Evolutionary conservation across 495 filamentous ascomycete species (phyloP).

Genomic region (Trichoderma reesei): DNA sequence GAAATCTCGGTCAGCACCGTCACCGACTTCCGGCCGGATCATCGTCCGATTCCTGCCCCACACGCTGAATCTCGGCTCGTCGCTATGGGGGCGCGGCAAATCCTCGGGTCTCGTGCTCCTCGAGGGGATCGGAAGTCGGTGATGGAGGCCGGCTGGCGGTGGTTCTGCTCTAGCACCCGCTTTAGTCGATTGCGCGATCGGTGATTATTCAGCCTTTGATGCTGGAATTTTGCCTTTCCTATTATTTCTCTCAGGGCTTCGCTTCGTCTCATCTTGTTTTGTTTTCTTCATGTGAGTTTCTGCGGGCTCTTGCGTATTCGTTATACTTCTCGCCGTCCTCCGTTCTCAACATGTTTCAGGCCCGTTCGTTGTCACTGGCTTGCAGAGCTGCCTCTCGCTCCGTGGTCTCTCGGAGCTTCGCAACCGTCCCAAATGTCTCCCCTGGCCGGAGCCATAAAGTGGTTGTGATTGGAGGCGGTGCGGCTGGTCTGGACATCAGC

Average conservation of each 20-base stretch:
- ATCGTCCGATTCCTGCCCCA: neutral
- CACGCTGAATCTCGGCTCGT: neutral
- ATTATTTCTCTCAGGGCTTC: neutral
- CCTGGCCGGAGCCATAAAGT: slow-evolving; percentile 43
- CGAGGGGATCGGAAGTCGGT: neutral
- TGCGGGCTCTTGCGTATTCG: neutral
- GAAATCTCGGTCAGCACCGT: neutral
- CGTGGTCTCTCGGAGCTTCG: slow-evolving; percentile 14
- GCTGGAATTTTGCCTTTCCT: neutral
- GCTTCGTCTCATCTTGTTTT: neutral
- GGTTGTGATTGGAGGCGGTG: slow-evolving; percentile 54
- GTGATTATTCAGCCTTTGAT: neutral
- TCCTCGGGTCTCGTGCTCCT: neutral
- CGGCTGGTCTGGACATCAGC: slow-evolving; percentile 51
- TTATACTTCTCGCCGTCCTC: neutral
- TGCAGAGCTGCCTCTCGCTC: neutral
- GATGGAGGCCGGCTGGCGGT: slow-evolving; percentile 1
- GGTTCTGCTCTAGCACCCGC: too few species aligned
- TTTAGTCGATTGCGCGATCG: slow-evolving; percentile 6
- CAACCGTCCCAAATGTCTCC: slow-evolving; percentile 36
- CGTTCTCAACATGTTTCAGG: neutral
- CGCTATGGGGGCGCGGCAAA: neutral
- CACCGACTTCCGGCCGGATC: neutral
- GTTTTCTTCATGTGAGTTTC: neutral
- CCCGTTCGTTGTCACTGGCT: neutral